Percentiles rank a stretch among this genome's conserved stretches.
Conservation (phyloP, 371 early-diverging fungal genomes). For the Mucor velutinosus region DNA sequence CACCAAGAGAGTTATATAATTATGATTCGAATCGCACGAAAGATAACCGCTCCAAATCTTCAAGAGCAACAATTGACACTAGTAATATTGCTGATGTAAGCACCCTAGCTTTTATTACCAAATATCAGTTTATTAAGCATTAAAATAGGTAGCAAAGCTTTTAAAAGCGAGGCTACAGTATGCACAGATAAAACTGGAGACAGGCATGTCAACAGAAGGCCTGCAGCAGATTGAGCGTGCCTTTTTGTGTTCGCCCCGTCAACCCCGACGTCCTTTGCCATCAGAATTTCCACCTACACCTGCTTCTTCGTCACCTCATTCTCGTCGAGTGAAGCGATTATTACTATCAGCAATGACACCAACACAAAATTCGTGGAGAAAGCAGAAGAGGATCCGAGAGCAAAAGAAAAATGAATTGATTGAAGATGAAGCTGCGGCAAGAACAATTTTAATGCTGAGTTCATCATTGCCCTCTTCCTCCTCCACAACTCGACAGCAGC, state of each 20-base stretch:
- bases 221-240: conserved; percentile 8
- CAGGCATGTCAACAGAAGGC: conserved; percentile 9
- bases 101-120: background rate
- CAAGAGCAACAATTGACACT: background rate
- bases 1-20: background rate
- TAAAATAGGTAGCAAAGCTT: background rate
- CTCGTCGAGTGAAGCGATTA: background rate
- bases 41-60: background rate
- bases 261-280: conserved; percentile 9
- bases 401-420: background rate
- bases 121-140: background rate
- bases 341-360: conserved; percentile 6
- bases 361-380: conserved; percentile 2
- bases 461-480: background rate
- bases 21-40: background rate
- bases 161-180: conserved; percentile 12
- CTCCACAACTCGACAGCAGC: background rate
- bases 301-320: background rate
- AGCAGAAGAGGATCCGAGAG: background rate
- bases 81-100: background rate
- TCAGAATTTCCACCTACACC: conserved; percentile 10
- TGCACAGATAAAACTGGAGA: conserved; percentile 10
- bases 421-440: conserved; percentile 11
- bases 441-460: conserved; percentile 10
- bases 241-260: conserved; percentile 4